phyloP scores from a whole-genome alignment of 108 stramenopile species.

The Parmales sp. region DNA sequence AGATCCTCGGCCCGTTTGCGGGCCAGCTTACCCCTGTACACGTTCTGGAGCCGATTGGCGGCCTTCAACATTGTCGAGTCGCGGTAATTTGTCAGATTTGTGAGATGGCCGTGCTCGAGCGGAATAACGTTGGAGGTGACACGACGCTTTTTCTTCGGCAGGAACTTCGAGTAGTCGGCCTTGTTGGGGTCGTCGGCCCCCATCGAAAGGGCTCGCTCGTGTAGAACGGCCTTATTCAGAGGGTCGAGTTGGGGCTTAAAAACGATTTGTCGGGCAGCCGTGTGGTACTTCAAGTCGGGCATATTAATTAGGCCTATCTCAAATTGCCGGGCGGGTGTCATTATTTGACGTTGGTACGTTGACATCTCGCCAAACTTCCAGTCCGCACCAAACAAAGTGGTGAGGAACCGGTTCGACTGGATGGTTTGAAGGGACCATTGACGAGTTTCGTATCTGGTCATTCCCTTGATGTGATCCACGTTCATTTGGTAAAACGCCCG shows the following conservation, averaged over 20 bases:
- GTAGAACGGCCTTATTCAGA: slow-evolving; percentile 13
- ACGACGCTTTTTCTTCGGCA: slow-evolving; percentile 13
- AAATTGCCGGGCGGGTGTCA: slow-evolving; percentile 11
- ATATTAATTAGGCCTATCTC: slow-evolving; percentile 18
- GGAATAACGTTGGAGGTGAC: slow-evolving; percentile 19
- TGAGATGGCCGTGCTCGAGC: slow-evolving; percentile 38
- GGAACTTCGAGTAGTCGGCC: slow-evolving; percentile 38
- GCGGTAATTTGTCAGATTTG: slow-evolving; percentile 22
- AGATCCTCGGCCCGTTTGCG: slow-evolving; percentile 21
- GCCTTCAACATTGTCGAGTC: neutral
- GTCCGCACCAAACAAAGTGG: slow-evolving; percentile 5
- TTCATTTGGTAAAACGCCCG: slow-evolving; percentile 2
- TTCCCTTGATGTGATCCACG: neutral
- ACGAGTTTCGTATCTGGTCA: slow-evolving; percentile 12
- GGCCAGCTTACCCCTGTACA: slow-evolving; percentile 23
- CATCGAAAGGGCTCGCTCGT: slow-evolving; percentile 23
- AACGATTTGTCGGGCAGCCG: neutral
- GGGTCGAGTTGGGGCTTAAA: neutral
- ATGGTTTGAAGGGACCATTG: neutral
- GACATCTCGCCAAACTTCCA: slow-evolving; percentile 18
- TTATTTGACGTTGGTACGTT: slow-evolving; percentile 13
- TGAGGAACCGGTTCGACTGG: neutral
- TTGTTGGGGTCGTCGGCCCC: slow-evolving; percentile 34
- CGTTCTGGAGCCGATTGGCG: slow-evolving; percentile 32
- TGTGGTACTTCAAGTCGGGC: slow-evolving; percentile 17